Conservation (phyloP, 805 yeast genomes). For the Priceomyces fermenticarens region DNA sequence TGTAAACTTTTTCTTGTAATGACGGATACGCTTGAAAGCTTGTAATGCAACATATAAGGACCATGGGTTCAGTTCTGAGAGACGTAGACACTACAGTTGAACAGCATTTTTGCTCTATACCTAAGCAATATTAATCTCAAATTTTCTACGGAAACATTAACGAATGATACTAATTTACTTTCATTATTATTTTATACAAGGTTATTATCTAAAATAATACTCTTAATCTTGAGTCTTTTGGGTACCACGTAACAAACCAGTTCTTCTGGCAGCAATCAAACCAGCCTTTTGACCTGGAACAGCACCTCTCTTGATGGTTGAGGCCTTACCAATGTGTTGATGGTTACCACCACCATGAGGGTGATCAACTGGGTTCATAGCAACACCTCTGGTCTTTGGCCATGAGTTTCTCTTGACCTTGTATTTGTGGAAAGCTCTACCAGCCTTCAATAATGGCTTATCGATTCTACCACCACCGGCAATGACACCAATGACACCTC, state of each 20-base stretch:
- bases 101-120: too few species aligned
- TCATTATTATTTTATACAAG: slow-evolving; percentile 14
- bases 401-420: slow-evolving; percentile 99
- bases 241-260: slow-evolving; percentile 38
- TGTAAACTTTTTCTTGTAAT: too few species aligned
- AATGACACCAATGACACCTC: slow-evolving; percentile 99
- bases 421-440: slow-evolving; percentile 99
- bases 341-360: slow-evolving; percentile 99
- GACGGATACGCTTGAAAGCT: too few species aligned
- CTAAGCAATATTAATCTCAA: too few species aligned
- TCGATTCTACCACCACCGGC: slow-evolving; percentile 99
- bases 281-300: slow-evolving; percentile 41
- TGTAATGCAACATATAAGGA: too few species aligned
- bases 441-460: slow-evolving; percentile 99
- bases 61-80: too few species aligned
- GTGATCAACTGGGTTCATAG: slow-evolving; percentile 99
- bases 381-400: slow-evolving; percentile 99
- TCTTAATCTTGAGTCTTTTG: slow-evolving; percentile 33
- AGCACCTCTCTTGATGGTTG: slow-evolving; percentile 39
- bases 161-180: slow-evolving; percentile 5
- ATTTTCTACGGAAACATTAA: background rate
- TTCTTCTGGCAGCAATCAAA: slow-evolving; percentile 39
- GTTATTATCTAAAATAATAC: slow-evolving; percentile 12
- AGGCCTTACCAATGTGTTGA: slow-evolving; percentile 37
- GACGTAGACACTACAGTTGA: too few species aligned